phyloP scores from a whole-genome alignment of 495 filamentous ascomycete species.

The Trichoderma gamsii region DNA sequence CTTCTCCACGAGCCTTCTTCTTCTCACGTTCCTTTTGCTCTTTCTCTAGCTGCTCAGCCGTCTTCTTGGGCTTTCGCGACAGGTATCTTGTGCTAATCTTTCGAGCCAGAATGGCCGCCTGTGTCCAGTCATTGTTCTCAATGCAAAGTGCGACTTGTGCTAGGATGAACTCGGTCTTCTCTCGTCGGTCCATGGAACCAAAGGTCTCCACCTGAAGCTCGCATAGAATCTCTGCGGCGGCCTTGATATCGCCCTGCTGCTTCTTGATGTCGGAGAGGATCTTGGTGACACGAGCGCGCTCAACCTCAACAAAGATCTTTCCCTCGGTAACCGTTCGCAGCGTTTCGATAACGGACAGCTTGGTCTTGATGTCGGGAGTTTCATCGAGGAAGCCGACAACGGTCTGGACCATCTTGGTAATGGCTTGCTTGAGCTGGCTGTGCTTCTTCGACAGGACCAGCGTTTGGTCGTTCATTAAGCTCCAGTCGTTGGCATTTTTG shows the following conservation, averaged over 20 bases:
- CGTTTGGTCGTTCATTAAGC: conserved; percentile 90
- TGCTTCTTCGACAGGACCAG: conserved; percentile 97
- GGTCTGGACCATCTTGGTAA: conserved; percentile 96
- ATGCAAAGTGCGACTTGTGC: conserved; percentile 94
- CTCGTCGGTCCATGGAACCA: conserved; percentile 91
- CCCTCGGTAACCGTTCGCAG: conserved; percentile 94
- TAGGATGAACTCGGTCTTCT: conserved; percentile 97
- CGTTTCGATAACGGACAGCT: conserved; percentile 89
- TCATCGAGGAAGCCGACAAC: conserved; percentile 89
- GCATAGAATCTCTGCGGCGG: conserved; percentile 87
- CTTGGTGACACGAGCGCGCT: conserved; percentile 88
- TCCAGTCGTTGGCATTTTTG: conserved; percentile 89
- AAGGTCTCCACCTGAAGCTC: conserved; percentile 99
- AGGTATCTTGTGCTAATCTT: conserved; percentile 97
- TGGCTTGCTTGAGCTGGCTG: conserved; percentile 97
- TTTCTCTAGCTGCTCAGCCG: conserved; percentile 78
- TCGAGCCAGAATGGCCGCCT: conserved; percentile 86
- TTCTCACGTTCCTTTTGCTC: conserved; percentile 78
- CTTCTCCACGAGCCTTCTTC: conserved; percentile 69
- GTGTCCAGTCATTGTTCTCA: conserved; percentile 90
- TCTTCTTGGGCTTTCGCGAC: conserved; percentile 80
- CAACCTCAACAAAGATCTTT: conserved; percentile 99
- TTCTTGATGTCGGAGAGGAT: conserved; percentile 97
- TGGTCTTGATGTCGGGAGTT: conserved; percentile 69
- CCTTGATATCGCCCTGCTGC: conserved; percentile 80